Evolutionary conservation across 768 basidiomycete genomes (phyloP).

Genomic region (Lentinula boryana): DNA sequence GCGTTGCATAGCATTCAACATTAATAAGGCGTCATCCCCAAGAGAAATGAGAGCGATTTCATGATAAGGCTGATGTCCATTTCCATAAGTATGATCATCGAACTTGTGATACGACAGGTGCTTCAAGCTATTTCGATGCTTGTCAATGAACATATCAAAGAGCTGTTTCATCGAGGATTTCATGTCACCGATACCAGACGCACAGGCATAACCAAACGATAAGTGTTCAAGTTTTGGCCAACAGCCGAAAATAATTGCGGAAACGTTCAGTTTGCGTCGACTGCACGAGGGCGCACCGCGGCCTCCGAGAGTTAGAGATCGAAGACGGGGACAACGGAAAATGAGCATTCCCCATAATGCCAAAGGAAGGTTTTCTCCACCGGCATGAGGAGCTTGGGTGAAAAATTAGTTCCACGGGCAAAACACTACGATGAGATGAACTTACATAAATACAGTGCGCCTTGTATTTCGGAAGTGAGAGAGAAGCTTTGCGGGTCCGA

Average conservation of each 20-base stretch:
- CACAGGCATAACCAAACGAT: neutral
- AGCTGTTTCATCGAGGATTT: neutral
- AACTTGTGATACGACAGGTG: neutral
- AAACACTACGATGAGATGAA: neutral
- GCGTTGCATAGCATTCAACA: too few species aligned
- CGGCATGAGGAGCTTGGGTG: neutral
- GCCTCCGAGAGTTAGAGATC: slow-evolving; percentile 32
- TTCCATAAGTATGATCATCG: neutral
- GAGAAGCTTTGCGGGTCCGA: slow-evolving; percentile 15
- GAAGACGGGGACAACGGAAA: slow-evolving; percentile 34
- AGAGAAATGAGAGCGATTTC: too few species aligned
- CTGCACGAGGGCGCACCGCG: slow-evolving; percentile 9
- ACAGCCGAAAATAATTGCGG: slow-evolving; percentile 12
- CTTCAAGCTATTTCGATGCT: neutral
- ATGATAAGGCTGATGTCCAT: too few species aligned
- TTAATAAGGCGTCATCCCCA: too few species aligned
- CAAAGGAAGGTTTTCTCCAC: slow-evolving; percentile 12
- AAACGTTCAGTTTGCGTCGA: slow-evolving; percentile 13
- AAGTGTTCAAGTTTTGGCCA: slow-evolving; percentile 17
- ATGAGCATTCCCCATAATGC: slow-evolving; percentile 53
- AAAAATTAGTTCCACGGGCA: neutral
- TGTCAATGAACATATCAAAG: neutral
- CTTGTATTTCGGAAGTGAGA: slow-evolving; percentile 10
- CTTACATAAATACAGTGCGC: neutral
- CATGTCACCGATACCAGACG: neutral